Conservation (phyloP, 2,329 filamentous ascomycete genomes). For the Cladosporium sp. region DNA sequence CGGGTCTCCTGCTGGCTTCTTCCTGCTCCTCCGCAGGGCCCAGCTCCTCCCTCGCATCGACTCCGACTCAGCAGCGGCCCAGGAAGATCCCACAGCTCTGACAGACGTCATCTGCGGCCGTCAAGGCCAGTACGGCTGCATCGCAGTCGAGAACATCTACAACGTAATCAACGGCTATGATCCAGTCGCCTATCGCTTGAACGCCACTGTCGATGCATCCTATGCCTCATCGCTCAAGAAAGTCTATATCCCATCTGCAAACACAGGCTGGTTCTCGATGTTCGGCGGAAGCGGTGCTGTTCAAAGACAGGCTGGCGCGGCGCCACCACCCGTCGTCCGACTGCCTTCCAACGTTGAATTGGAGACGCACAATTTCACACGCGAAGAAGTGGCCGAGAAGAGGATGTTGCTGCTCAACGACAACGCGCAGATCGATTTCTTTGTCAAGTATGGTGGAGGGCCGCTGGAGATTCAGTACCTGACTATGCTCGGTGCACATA, state of each 20-base stretch:
- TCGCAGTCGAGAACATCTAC: slow-evolving; percentile 94
- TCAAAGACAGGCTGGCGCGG: slow-evolving; percentile 29
- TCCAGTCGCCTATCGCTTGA: slow-evolving; percentile 86
- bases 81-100: slow-evolving; percentile 53
- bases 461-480: slow-evolving; percentile 92
- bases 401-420: slow-evolving; percentile 87
- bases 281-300: slow-evolving; percentile 31
- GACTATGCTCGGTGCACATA: slow-evolving; percentile 94
- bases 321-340: slow-evolving; percentile 32
- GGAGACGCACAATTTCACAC: slow-evolving; percentile 89
- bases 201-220: slow-evolving; percentile 77
- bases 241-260: slow-evolving; percentile 72
- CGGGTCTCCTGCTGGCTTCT: slow-evolving; percentile 89
- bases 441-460: slow-evolving; percentile 75
- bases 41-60: slow-evolving; percentile 71
- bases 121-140: slow-evolving; percentile 75
- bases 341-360: slow-evolving; percentile 66
- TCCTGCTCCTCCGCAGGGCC: slow-evolving; percentile 75
- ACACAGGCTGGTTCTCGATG: slow-evolving; percentile 44
- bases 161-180: slow-evolving; percentile 78
- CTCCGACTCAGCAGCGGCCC: slow-evolving; percentile 69
- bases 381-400: slow-evolving; percentile 87
- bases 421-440: slow-evolving; percentile 93
- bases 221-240: slow-evolving; percentile 74
- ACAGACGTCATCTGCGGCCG: slow-evolving; percentile 65